A percentile compares a stretch with the other conserved stretches of the same genome.
Evolutionary conservation across 225 moss, liverwort and hornwort species (phyloP).

Genomic region (Polytrichum commune): DNA sequence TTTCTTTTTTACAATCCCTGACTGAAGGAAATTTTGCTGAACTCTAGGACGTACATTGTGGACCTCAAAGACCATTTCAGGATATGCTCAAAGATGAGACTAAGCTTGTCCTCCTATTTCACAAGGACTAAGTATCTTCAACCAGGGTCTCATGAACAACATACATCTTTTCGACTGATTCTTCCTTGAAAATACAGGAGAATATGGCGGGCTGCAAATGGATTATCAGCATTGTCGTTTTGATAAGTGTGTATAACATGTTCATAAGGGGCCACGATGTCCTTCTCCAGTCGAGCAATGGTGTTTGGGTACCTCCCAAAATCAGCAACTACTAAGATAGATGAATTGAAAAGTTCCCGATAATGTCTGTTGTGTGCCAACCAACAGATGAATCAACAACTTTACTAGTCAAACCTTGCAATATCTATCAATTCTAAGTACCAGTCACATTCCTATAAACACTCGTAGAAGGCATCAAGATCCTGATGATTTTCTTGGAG

Average conservation of each 20-base stretch:
- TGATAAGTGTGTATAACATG: conserved; percentile 48
- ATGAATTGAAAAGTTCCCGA: conserved; percentile 41
- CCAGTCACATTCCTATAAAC: background rate
- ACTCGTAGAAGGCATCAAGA: background rate
- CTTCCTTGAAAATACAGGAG: conserved; percentile 63
- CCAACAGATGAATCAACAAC: background rate
- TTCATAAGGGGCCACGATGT: conserved; percentile 69
- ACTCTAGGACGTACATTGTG: background rate
- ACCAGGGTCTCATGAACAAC: conserved; percentile 3
- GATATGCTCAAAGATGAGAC: background rate
- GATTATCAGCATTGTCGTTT: conserved; percentile 33
- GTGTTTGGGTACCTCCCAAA: conserved; percentile 46
- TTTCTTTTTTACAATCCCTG: background rate
- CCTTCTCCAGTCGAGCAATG: conserved; percentile 49
- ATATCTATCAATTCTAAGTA: background rate
- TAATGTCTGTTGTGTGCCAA: conserved; percentile 26
- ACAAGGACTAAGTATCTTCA: background rate
- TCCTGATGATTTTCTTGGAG: background rate
- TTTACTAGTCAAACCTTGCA: background rate
- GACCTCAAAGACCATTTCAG: background rate
- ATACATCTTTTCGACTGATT: conserved; percentile 66
- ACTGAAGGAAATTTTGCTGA: background rate
- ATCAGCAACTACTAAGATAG: conserved; percentile 64
- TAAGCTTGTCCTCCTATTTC: background rate
- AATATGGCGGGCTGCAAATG: conserved; percentile 42